A percentile compares a stretch with the other conserved stretches of the same genome.
Evolutionary conservation across 139 green algal genomes (phyloP).

Genomic region (Picochlorum costavermella): DNA sequence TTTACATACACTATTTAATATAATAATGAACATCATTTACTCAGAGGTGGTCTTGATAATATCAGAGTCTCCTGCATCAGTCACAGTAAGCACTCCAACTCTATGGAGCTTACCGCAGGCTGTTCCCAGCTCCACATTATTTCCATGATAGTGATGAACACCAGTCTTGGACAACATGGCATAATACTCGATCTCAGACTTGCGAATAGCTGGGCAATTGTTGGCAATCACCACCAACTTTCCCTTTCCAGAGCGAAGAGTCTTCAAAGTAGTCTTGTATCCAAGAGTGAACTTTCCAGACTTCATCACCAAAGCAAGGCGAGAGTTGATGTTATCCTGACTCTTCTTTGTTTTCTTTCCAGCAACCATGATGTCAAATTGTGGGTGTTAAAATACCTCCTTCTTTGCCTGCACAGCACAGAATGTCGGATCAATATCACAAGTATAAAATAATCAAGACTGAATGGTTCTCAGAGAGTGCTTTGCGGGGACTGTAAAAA

Average conservation of each 20-base stretch:
- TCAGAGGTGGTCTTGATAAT: conserved; percentile 74
- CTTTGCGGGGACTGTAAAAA: background rate
- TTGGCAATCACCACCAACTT: conserved; percentile 98
- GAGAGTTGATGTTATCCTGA: conserved; percentile 94
- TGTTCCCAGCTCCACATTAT: conserved; percentile 98
- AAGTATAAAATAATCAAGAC: background rate
- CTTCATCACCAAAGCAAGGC: conserved; percentile 98
- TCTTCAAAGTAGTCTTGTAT: conserved; percentile 98
- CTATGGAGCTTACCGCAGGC: conserved; percentile 96
- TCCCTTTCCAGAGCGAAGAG: conserved; percentile 86
- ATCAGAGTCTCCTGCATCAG: conserved; percentile 91
- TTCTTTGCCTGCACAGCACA: conserved; percentile 30
- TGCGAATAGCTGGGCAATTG: conserved; percentile 92
- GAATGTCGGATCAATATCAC: background rate
- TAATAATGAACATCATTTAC: conserved; percentile 7
- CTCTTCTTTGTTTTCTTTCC: conserved; percentile 70
- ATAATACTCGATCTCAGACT: conserved; percentile 99
- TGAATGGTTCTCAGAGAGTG: background rate
- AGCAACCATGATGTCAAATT: conserved; percentile 23
- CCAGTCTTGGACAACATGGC: conserved; percentile 98
- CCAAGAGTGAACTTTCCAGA: conserved; percentile 98
- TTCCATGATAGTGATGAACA: conserved; percentile 97
- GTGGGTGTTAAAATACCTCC: conserved; percentile 16
- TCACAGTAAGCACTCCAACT: conserved; percentile 88
- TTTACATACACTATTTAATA: conserved; percentile 2